Evolutionary conservation across 805 yeast species (phyloP).

Genomic region (Kodamaea sagamina): DNA sequence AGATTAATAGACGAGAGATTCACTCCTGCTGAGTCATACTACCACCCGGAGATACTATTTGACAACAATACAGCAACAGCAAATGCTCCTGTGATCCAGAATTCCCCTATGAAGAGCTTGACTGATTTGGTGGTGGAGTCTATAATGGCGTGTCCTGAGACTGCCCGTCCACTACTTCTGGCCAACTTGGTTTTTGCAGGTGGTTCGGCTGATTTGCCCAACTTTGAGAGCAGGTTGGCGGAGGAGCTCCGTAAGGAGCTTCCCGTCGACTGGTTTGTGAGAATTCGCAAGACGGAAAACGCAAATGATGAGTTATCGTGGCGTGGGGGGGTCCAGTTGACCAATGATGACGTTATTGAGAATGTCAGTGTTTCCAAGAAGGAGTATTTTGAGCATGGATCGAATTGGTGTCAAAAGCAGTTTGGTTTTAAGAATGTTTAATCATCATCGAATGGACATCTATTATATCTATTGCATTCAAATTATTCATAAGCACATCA

Average conservation of each 20-base stretch:
- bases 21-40: conserved; percentile 80
- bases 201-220: conserved; percentile 73
- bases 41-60: conserved; percentile 72
- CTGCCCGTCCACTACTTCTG: conserved; percentile 69
- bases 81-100: conserved; percentile 32
- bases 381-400: conserved; percentile 88
- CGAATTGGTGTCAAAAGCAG: conserved; percentile 53
- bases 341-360: conserved; percentile 43
- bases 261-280: conserved; percentile 70
- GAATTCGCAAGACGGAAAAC: conserved; percentile 30
- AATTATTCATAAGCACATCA: no score
- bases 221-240: conserved; percentile 61
- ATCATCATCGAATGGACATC: not conserved
- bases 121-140: conserved; percentile 78
- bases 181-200: conserved; percentile 83
- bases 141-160: conserved; percentile 69
- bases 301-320: conserved; percentile 33
- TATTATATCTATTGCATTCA: no score
- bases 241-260: conserved; percentile 65
- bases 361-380: conserved; percentile 66
- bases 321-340: conserved; percentile 38
- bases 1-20: conserved; percentile 82
- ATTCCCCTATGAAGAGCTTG: conserved; percentile 62
- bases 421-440: conserved; percentile 44
- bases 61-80: conserved; percentile 35